Evolutionary conservation across 106 monocot genomes (phyloP).

Genomic region (Apostasia ramifera): DNA sequence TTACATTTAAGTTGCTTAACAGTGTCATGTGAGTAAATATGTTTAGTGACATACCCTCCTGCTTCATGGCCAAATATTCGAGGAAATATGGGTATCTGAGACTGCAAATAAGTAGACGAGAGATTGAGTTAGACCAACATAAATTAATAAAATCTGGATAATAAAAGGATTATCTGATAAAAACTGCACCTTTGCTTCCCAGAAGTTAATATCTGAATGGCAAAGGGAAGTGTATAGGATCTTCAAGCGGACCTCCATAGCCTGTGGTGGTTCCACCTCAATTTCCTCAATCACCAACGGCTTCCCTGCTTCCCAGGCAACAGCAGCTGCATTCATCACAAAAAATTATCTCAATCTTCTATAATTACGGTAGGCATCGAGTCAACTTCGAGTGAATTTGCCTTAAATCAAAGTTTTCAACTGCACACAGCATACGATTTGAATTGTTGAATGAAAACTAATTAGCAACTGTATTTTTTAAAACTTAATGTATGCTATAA

Average conservation of each 20-base stretch:
- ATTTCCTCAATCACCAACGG: constrained; percentile 20
- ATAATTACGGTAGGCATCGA: neutral
- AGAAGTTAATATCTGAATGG: constrained; percentile 19
- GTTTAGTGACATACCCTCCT: constrained; percentile 37
- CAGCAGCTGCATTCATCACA: constrained; percentile 15
- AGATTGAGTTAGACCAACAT: neutral
- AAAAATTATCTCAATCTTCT: neutral
- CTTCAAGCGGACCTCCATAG: constrained; percentile 20
- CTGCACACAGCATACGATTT: neutral
- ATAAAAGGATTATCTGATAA: neutral
- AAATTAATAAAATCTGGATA: neutral
- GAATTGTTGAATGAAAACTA: too few relatives aligned
- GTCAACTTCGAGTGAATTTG: neutral
- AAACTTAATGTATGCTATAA: too few relatives aligned
- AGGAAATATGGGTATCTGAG: constrained; percentile 52
- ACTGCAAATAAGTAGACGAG: constrained; percentile 16
- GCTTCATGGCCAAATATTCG: constrained; percentile 71
- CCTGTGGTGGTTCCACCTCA: constrained; percentile 19
- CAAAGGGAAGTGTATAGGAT: constrained; percentile 19
- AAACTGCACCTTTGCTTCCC: constrained; percentile 20
- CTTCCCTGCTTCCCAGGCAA: constrained; percentile 24
- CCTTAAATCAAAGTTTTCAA: too few relatives aligned
- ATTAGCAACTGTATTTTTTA: too few relatives aligned
- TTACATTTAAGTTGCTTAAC: too few relatives aligned
- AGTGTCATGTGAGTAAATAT: neutral